Percentiles rank a stretch among this genome's conserved stretches.
Evolutionary conservation across 768 basidiomycete genomes (phyloP).

Genomic region (Neoboletus magnificus): DNA sequence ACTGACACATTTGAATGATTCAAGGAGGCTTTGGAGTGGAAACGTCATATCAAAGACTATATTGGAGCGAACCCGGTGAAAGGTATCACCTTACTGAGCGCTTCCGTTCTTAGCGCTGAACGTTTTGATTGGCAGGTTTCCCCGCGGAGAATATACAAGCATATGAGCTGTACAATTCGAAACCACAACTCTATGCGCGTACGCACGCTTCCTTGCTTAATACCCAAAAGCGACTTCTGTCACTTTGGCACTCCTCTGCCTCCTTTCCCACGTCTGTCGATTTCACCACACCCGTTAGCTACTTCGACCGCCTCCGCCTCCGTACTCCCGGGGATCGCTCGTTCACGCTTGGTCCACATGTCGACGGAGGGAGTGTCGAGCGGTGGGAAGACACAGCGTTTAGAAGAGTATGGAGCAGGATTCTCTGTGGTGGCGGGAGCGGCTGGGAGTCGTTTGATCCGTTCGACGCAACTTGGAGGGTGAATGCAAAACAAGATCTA

Average conservation of each 20-base stretch:
- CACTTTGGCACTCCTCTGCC: slow-evolving; percentile 50
- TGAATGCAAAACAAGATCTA: slow-evolving; percentile 55
- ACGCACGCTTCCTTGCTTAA: slow-evolving; percentile 57
- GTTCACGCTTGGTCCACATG: slow-evolving; percentile 65
- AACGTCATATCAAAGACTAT: slow-evolving; percentile 51
- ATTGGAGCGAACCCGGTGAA: slow-evolving; percentile 50
- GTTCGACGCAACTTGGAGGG: slow-evolving; percentile 44
- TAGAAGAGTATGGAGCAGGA: slow-evolving; percentile 39
- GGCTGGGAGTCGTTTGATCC: slow-evolving; percentile 50
- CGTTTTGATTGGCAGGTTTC: slow-evolving; percentile 43
- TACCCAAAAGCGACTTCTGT: slow-evolving; percentile 56
- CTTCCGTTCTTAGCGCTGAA: background rate
- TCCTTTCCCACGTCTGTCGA: slow-evolving; percentile 41
- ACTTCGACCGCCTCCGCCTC: slow-evolving; percentile 74
- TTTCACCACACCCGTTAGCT: slow-evolving; percentile 61
- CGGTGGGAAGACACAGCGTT: slow-evolving; percentile 52
- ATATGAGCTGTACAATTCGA: slow-evolving; percentile 71
- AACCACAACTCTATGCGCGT: slow-evolving; percentile 61
- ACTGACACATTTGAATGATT: background rate
- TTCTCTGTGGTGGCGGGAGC: slow-evolving; percentile 40
- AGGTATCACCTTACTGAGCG: slow-evolving; percentile 34
- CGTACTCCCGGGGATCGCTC: slow-evolving; percentile 65
- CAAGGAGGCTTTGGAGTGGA: slow-evolving; percentile 62
- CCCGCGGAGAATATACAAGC: slow-evolving; percentile 67
- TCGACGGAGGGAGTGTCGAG: slow-evolving; percentile 52